These are phyloP conservation scores for Fraxinus latifolia DNA, from an alignment of 305 asterid genomes.

Conservation along the genomic window DNA sequence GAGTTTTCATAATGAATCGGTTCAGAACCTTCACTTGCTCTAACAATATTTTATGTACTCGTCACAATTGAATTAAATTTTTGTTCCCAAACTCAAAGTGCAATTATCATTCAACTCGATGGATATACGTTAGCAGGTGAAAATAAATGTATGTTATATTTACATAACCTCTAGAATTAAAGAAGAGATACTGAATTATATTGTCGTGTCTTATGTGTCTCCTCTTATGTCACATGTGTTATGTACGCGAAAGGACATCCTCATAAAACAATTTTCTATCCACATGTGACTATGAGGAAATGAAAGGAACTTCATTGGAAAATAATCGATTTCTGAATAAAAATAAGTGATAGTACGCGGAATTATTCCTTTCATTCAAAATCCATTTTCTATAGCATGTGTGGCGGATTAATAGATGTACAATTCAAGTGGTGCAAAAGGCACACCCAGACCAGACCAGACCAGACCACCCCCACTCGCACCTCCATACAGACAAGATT, in stretches of 20 bases:
- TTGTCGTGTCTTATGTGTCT: not conserved
- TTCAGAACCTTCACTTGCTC: not conserved
- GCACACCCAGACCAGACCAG: not conserved
- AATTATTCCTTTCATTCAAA: constrained; percentile 21
- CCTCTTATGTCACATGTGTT: constrained; percentile 3
- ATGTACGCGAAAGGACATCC: constrained; percentile 3
- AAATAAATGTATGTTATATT: not conserved
- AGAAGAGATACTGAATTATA: not conserved
- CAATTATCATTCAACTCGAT: not conserved
- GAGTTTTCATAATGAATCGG: not conserved
- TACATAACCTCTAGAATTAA: not conserved
- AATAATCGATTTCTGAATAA: not conserved
- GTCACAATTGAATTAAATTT: not conserved
- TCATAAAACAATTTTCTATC: constrained; percentile 12
- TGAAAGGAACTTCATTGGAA: constrained; percentile 1
- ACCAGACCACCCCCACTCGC: constrained; percentile 1
- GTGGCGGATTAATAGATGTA: constrained; percentile 33
- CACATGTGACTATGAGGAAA: constrained; percentile 18
- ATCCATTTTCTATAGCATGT: not conserved
- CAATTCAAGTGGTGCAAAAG: constrained; percentile 53
- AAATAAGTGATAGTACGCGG: not conserved
- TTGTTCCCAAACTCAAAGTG: not conserved
- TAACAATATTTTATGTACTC: not conserved
- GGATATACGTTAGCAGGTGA: not conserved
- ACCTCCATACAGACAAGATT: not conserved